A percentile compares a stretch with the other conserved stretches of the same genome.
Evolutionary conservation across 768 basidiomycete genomes (phyloP).

Genomic region (Lactarius evosmus): DNA sequence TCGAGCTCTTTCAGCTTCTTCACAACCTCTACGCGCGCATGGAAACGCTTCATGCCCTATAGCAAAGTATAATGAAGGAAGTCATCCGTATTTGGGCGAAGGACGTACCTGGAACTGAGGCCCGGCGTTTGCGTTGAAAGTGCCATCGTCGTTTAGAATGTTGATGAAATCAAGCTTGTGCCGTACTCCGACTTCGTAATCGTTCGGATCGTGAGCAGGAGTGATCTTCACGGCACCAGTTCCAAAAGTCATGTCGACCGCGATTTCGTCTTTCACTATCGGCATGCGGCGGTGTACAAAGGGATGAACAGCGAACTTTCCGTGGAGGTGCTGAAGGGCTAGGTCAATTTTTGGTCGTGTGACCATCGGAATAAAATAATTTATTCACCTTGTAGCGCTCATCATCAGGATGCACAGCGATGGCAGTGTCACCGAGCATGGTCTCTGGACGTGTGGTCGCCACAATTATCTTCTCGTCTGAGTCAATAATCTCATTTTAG

Average conservation of each 20-base stretch:
- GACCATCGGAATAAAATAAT: background rate
- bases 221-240: constrained; percentile 99
- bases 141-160: constrained; percentile 95
- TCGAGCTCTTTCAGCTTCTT: constrained; percentile 81
- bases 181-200: constrained; percentile 89
- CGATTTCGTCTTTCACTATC: constrained; percentile 80
- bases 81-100: background rate
- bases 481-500: background rate
- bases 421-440: constrained; percentile 96
- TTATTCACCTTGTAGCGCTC: constrained; percentile 70
- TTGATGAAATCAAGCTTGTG: constrained; percentile 91
- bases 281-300: constrained; percentile 79
- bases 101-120: constrained; percentile 59
- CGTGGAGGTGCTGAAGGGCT: constrained; percentile 72
- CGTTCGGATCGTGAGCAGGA: constrained; percentile 95
- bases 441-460: constrained; percentile 99
- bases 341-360: too few relatives aligned
- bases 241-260: constrained; percentile 91
- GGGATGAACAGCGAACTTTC: constrained; percentile 87
- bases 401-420: constrained; percentile 69
- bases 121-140: constrained; percentile 88
- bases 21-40: constrained; percentile 80
- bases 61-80: background rate
- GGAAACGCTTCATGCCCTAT: constrained; percentile 97
- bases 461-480: constrained; percentile 43